Percentiles rank a stretch among this genome's conserved stretches.
phyloP scores from a whole-genome alignment of 805 yeast species.

The Lipomyces chichibuensis region DNA sequence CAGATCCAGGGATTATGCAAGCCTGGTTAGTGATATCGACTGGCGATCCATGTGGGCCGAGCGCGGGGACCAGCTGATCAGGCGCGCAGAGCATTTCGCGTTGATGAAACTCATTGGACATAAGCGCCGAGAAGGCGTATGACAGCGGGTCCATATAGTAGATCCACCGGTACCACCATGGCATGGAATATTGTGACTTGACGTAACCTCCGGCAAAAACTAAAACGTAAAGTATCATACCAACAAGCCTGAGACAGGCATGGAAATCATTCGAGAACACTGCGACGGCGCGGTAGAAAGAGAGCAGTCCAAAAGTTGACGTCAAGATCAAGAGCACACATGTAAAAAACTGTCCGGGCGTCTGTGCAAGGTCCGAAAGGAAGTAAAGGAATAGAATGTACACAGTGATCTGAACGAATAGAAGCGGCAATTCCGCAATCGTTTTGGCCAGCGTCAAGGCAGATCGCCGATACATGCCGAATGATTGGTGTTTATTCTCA shows the following conservation, averaged over 20 bases:
- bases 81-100: constrained; percentile 57
- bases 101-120: constrained; percentile 66
- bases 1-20: constrained; percentile 65
- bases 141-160: constrained; percentile 59
- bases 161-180: constrained; percentile 72
- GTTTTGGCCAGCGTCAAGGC: constrained; percentile 68
- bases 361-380: constrained; percentile 55
- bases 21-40: constrained; percentile 49
- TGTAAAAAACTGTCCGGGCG: constrained; percentile 57
- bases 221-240: constrained; percentile 48
- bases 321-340: constrained; percentile 50
- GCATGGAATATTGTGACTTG: constrained; percentile 59
- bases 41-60: constrained; percentile 58
- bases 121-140: constrained; percentile 63
- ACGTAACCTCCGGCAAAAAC: constrained; percentile 52
- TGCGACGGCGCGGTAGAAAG: constrained; percentile 51
- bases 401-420: constrained; percentile 48
- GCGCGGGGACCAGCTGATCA: constrained; percentile 52
- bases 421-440: constrained; percentile 60
- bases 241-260: constrained; percentile 52
- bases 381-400: constrained; percentile 59
- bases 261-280: constrained; percentile 39
- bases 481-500: constrained; percentile 61
- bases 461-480: constrained; percentile 62
- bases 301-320: constrained; percentile 58